These are phyloP conservation scores for Blastomyces parvus DNA, from an alignment of 2,329 filamentous ascomycete genomes.

Conservation along the genomic window DNA sequence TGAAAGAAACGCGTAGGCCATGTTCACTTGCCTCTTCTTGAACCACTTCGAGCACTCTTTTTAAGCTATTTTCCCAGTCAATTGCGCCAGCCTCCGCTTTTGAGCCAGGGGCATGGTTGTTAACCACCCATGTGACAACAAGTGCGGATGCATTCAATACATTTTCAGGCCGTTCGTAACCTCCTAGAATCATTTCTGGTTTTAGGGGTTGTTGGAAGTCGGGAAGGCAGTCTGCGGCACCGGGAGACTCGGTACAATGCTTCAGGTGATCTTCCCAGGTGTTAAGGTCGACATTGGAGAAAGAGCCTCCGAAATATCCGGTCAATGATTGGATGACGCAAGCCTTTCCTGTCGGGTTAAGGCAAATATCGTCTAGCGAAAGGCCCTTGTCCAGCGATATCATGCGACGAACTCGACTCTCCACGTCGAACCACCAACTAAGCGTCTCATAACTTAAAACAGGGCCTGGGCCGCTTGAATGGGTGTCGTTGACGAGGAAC, in stretches of 20 bases:
- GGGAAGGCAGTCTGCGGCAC: slow-evolving; percentile 63
- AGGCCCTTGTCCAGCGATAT: slow-evolving; percentile 60
- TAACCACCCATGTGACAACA: slow-evolving; percentile 89
- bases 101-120: slow-evolving; percentile 69
- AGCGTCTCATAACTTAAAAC: slow-evolving; percentile 84
- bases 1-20: slow-evolving; percentile 84
- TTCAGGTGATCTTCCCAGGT: slow-evolving; percentile 65
- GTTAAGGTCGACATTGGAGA: slow-evolving; percentile 50
- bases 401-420: slow-evolving; percentile 63
- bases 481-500: slow-evolving; percentile 84
- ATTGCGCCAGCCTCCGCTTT: slow-evolving; percentile 62
- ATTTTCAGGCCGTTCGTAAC: slow-evolving; percentile 55
- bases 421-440: slow-evolving; percentile 87
- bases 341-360: slow-evolving; percentile 80
- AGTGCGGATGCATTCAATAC: slow-evolving; percentile 68
- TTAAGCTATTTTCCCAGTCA: slow-evolving; percentile 80
- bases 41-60: slow-evolving; percentile 61
- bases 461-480: slow-evolving; percentile 53
- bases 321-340: slow-evolving; percentile 92
- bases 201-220: slow-evolving; percentile 83
- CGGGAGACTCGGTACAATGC: slow-evolving; percentile 68
- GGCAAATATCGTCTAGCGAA: slow-evolving; percentile 75
- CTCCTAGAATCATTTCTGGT: slow-evolving; percentile 76
- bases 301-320: slow-evolving; percentile 69
- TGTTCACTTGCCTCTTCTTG: slow-evolving; percentile 68